These are phyloP conservation scores for Coleophoma eucalyptorum DNA, from an alignment of 2,329 filamentous ascomycete genomes.

Conservation along the genomic window DNA sequence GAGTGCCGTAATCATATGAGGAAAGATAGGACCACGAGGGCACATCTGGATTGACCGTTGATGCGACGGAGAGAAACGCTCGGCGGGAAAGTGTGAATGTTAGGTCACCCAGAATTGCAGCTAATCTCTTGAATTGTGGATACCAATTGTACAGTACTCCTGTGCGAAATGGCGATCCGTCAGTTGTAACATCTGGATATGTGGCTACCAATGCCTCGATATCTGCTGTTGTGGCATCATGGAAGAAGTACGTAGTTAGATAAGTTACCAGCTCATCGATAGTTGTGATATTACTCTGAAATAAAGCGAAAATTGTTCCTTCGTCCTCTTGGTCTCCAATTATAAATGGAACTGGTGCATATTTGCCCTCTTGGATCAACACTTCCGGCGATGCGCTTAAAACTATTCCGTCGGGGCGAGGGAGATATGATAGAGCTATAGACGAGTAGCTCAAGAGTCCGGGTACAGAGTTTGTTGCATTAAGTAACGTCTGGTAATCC, in stretches of 20 bases:
- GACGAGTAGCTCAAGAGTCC: conserved; percentile 64
- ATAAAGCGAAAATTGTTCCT: conserved; percentile 70
- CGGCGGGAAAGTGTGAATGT: conserved; percentile 72
- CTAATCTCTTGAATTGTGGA: conserved; percentile 73
- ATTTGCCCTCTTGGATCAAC: conserved; percentile 47
- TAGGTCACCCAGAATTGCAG: conserved; percentile 72
- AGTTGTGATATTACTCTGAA: conserved; percentile 65
- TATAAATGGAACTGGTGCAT: conserved; percentile 58
- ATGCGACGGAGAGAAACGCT: conserved; percentile 49
- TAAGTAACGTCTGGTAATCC: conserved; percentile 56
- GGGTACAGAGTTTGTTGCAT: conserved; percentile 67
- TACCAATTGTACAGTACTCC: conserved; percentile 66
- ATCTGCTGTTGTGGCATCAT: conserved; percentile 43
- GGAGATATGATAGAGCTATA: conserved; percentile 69
- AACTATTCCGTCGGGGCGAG: conserved; percentile 64
- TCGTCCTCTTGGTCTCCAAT: conserved; percentile 78
- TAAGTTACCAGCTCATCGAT: conserved; percentile 57
- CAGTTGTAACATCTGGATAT: conserved; percentile 46
- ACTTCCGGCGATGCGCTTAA: conserved; percentile 61
- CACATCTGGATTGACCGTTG: conserved; percentile 47
- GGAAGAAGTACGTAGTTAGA: conserved; percentile 56
- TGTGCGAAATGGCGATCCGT: conserved; percentile 71
- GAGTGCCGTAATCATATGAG: conserved; percentile 67
- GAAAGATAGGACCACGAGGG: conserved; percentile 73
- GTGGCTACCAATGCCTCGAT: conserved; percentile 54